phyloP scores from a whole-genome alignment of 352 stramenopile species.

The Aphanomyces cochlioides region DNA sequence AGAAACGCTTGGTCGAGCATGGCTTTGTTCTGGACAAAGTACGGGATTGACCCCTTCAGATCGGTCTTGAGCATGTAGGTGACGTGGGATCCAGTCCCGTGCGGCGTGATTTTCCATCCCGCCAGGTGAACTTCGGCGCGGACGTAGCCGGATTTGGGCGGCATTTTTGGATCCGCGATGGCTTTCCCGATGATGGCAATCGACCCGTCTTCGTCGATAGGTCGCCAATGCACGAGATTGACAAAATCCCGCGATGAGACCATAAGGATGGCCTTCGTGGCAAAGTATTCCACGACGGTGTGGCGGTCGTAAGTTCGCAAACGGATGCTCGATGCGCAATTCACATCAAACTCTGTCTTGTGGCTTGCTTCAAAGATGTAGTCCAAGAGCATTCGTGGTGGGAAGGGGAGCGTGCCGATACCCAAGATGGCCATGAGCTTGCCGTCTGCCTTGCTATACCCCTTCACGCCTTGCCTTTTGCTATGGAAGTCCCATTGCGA shows the following conservation, averaged over 20 bases:
- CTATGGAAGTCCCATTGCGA: conserved; percentile 51
- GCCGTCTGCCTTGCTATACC: conserved; percentile 46
- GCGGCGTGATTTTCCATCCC: conserved; percentile 59
- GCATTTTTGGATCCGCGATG: conserved; percentile 41
- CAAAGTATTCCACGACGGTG: conserved; percentile 69
- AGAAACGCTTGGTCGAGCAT: neutral
- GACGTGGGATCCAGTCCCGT: conserved; percentile 48
- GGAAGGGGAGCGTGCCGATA: conserved; percentile 51
- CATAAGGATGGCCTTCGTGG: conserved; percentile 64
- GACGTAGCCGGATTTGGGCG: conserved; percentile 47
- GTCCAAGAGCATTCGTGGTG: conserved; percentile 52
- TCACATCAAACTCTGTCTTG: conserved; percentile 45
- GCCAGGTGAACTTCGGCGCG: conserved; percentile 52
- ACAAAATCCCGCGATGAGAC: conserved; percentile 53
- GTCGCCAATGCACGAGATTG: conserved; percentile 69
- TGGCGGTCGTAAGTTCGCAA: conserved; percentile 62
- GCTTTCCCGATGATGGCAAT: conserved; percentile 52
- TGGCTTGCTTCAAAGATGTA: conserved; percentile 52
- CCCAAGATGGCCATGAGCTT: conserved; percentile 55
- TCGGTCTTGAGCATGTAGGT: conserved; percentile 70
- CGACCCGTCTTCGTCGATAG: conserved; percentile 51
- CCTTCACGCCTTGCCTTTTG: conserved; percentile 55
- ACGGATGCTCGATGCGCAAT: conserved; percentile 36
- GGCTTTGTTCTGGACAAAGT: too few species aligned
- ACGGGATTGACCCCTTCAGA: conserved; percentile 56